Conservation (phyloP, 176 grass and related monocot species). For the Oryza meyeriana region DNA sequence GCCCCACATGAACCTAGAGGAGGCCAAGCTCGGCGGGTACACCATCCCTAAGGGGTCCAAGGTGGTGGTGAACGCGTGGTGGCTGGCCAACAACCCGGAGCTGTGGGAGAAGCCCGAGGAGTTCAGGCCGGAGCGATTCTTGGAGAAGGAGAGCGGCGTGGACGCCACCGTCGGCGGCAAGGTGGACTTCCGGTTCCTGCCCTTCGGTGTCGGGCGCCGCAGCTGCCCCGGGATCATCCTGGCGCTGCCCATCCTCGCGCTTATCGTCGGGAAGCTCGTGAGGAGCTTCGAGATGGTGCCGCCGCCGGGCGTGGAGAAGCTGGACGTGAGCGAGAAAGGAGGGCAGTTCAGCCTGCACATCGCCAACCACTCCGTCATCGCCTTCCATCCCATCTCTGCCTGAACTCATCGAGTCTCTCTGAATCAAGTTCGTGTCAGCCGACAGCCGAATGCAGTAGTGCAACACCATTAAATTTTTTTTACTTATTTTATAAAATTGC, state of each 20-base stretch:
- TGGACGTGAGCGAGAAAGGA: conserved; percentile 43
- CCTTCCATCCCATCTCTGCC: conserved; percentile 33
- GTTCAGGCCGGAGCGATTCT: conserved; percentile 69
- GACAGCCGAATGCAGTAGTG: neutral
- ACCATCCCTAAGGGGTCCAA: conserved; percentile 74
- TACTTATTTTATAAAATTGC: neutral
- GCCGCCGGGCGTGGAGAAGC: conserved; percentile 46
- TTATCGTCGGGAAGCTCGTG: conserved; percentile 63
- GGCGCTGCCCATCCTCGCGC: conserved; percentile 67
- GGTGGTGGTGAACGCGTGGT: conserved; percentile 90
- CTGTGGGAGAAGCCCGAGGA: conserved; percentile 63
- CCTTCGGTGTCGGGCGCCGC: conserved; percentile 70
- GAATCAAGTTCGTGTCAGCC: neutral
- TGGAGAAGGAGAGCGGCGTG: conserved; percentile 61
- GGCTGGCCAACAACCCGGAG: conserved; percentile 69
- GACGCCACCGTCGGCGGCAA: conserved; percentile 75
- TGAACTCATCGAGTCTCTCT: neutral
- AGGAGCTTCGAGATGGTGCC: conserved; percentile 71
- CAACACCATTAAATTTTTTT: neutral
- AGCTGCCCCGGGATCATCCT: conserved; percentile 93
- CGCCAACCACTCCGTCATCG: conserved; percentile 54
- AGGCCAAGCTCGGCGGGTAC: conserved; percentile 66
- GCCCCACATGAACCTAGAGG: conserved; percentile 93
- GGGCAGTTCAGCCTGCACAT: conserved; percentile 92
- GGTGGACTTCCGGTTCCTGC: conserved; percentile 80